Percentiles rank a stretch among this genome's conserved stretches.
Conservation (phyloP, 2,329 filamentous ascomycete genomes). For the Venturia asperata region DNA sequence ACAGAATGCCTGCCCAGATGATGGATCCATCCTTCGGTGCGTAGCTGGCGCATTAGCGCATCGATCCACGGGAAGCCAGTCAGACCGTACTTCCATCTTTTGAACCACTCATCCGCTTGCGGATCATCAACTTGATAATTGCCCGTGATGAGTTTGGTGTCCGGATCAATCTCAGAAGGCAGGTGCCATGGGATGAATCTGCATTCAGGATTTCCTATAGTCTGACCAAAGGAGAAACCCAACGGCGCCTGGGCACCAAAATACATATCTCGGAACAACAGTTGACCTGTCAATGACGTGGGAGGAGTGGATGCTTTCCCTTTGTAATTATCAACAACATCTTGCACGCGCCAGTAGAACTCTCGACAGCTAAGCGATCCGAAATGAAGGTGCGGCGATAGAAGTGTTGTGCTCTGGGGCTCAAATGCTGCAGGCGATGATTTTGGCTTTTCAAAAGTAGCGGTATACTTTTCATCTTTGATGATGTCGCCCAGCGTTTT, state of each 20-base stretch:
- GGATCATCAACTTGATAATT: conserved; percentile 57
- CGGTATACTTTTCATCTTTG: conserved; percentile 57
- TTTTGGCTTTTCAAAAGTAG: conserved; percentile 68
- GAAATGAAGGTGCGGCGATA: conserved; percentile 69
- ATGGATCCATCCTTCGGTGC: conserved; percentile 69
- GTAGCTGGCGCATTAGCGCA: conserved; percentile 68
- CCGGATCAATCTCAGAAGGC: conserved; percentile 51
- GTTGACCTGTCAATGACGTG: conserved; percentile 62
- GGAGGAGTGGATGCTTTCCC: conserved; percentile 50
- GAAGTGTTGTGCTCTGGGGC: conserved; percentile 64
- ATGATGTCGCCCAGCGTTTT: conserved; percentile 52
- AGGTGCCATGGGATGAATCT: conserved; percentile 77
- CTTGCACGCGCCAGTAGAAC: conserved; percentile 65
- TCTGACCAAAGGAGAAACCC: conserved; percentile 57
- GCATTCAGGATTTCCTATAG: conserved; percentile 56
- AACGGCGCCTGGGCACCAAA: conserved; percentile 67
- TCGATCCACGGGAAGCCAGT: conserved; percentile 80
- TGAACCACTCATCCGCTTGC: conserved; percentile 58
- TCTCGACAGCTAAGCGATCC: conserved; percentile 62
- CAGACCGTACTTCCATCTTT: conserved; percentile 59
- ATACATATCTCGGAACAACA: conserved; percentile 78
- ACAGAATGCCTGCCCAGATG: conserved; percentile 72
- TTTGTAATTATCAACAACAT: conserved; percentile 52
- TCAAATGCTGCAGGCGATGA: conserved; percentile 68
- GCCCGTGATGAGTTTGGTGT: conserved; percentile 46